These are phyloP conservation scores for Aureobasidium sp. DNA, from an alignment of 2,329 filamentous ascomycete genomes.

Conservation along the genomic window DNA sequence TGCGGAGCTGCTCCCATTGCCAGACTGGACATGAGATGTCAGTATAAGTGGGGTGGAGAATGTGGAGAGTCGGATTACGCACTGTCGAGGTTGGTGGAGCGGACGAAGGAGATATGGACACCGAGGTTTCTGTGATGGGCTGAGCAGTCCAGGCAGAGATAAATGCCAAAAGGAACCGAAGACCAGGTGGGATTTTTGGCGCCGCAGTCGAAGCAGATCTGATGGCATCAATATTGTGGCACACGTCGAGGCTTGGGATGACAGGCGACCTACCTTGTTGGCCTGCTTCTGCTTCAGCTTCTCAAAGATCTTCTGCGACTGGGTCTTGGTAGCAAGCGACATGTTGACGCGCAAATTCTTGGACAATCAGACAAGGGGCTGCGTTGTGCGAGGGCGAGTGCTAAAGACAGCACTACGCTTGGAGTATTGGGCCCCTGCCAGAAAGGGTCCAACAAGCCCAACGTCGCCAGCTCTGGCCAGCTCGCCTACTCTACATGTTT, in stretches of 20 bases:
- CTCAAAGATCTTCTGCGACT: constrained; percentile 96
- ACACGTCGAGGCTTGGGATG: not conserved
- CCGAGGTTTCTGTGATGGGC: constrained; percentile 95
- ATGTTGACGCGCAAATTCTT: constrained; percentile 30
- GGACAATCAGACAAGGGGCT: not conserved
- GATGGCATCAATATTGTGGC: constrained; percentile 14
- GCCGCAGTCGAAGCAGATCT: constrained; percentile 98
- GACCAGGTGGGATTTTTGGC: constrained; percentile 99
- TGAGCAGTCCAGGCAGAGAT: constrained; percentile 95
- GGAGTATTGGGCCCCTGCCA: not conserved
- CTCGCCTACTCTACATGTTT: not conserved
- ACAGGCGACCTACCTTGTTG: constrained; percentile 67
- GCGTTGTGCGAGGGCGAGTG: not conserved
- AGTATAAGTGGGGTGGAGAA: constrained; percentile 19
- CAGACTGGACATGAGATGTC: constrained; percentile 46
- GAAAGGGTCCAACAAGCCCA: constrained; percentile 3
- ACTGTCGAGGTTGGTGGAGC: constrained; percentile 98
- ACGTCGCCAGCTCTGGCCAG: not conserved
- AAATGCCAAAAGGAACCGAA: constrained; percentile 93
- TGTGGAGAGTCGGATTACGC: constrained; percentile 36
- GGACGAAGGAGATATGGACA: constrained; percentile 98
- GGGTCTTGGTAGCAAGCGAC: constrained; percentile 74
- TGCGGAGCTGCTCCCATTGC: constrained; percentile 97
- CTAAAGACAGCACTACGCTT: not conserved
- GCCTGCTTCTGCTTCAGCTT: constrained; percentile 90